Evolutionary conservation across 2,329 filamentous ascomycete species (phyloP), one percentile per base, ranked within the genome.

Genomic region (Pyricularia grisea): DNA sequence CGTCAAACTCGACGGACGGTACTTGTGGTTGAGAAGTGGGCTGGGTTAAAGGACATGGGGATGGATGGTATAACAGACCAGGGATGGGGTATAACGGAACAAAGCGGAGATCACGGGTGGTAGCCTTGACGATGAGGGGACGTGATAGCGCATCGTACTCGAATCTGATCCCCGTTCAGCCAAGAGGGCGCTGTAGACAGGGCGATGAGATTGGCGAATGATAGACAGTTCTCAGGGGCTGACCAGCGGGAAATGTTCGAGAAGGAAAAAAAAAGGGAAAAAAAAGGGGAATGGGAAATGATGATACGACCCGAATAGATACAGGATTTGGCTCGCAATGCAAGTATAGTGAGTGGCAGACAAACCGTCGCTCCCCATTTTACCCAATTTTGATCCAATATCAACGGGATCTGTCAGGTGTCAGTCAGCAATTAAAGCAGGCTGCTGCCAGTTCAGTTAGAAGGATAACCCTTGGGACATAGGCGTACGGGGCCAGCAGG

Each of bases 201-300:
- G 58, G 58, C 58, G 58, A 61, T 61, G 58, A 61, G 58, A 61
- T 61, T 61, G 58, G 58, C 58, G 58, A 61, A 61, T 61, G n/a
- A n/a, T n/a, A n/a, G 58, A 25, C 58, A 61, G 58, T 27, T n/a
- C 23, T 61, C 58, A 61, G 58, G 58, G 58, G 58, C 23, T 61
- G 25, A 61, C n/a, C n/a, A 27, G 25, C 58, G 58, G 58, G 58
- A 61, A 61, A 25, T 61, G 58, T 61, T 61, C 58, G 58, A 61
- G 58, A 61, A 61, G 58, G 58, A 61, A 25, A 60, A 60, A 60
- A 58, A 58, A 58, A 4, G 55, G 55, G 55, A 25, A 58, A 60
- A 60, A 60, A 61, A 7, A 12, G 58, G 58, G 23, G n/a, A 14
- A 36, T n/a, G 11, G 58, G 58, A 61, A 61, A n/a, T n/a, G n/a